phyloP scores from a whole-genome alignment of 2,329 filamentous ascomycete genomes.

The Chaetomium globosum region DNA sequence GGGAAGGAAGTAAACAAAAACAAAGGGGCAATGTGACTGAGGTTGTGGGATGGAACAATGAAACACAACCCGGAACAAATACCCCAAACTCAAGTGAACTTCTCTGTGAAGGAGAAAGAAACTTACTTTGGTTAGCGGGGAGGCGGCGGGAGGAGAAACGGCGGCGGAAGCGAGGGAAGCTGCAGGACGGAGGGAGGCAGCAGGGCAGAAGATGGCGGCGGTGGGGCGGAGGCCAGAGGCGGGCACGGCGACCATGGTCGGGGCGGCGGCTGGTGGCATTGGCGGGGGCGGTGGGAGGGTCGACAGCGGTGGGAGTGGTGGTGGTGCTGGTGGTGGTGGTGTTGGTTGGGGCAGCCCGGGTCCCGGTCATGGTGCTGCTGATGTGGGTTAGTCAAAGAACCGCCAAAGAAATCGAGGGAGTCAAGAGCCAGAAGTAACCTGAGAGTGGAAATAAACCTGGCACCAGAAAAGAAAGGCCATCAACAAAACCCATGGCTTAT shows the following conservation, averaged over 20 bases:
- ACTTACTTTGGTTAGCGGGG: constrained; percentile 5
- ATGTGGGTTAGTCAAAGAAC: constrained; percentile 1
- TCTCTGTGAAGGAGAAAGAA: not conserved
- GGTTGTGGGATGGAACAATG: not conserved
- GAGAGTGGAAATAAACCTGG: not conserved
- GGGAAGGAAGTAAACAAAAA: constrained; percentile 1
- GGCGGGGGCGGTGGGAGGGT: not conserved
- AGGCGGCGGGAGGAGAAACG: not conserved
- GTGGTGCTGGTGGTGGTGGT: not conserved
- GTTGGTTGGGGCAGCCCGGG: not conserved
- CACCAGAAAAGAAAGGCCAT: not conserved
- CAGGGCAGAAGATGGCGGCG: not conserved
- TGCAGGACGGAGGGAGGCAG: too few species aligned
- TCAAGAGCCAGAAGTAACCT: not conserved
- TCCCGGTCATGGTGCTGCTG: not conserved
- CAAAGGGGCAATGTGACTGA: not conserved
- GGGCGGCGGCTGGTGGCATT: not conserved
- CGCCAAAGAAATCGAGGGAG: not conserved
- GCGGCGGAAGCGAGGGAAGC: too few species aligned
- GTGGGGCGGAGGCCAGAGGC: not conserved
- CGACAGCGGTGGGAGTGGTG: not conserved
- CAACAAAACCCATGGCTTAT: too few species aligned
- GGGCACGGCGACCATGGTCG: not conserved
- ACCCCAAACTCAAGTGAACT: not conserved
- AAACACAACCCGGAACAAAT: not conserved